These are phyloP conservation scores for Ustilago curta DNA, from an alignment of 1,284 basidiomycete species.

Conservation along the genomic window DNA sequence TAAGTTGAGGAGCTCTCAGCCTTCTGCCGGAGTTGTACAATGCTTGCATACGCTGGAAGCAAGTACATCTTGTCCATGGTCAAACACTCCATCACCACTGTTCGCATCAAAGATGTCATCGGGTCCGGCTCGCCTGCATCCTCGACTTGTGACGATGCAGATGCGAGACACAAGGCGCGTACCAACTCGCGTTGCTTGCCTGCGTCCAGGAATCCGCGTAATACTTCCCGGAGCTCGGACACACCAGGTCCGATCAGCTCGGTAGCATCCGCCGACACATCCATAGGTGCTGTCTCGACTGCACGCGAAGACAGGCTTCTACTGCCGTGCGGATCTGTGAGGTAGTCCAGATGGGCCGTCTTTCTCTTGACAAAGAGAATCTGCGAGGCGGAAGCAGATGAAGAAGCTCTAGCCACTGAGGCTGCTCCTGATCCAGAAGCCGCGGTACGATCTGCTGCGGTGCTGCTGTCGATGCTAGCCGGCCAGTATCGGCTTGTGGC, in stretches of 20 bases:
- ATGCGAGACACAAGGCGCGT: slow-evolving; percentile 38
- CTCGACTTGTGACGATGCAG: neutral
- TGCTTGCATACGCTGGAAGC: slow-evolving; percentile 23
- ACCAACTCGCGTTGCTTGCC: slow-evolving; percentile 69
- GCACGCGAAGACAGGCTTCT: slow-evolving; percentile 76
- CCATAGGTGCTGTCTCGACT: slow-evolving; percentile 24
- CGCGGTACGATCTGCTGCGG: slow-evolving; percentile 1
- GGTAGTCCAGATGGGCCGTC: slow-evolving; percentile 90
- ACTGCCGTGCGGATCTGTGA: slow-evolving; percentile 90
- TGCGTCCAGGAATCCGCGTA: slow-evolving; percentile 84
- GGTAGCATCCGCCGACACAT: slow-evolving; percentile 11
- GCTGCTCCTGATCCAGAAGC: slow-evolving; percentile 3
- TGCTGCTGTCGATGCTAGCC: slow-evolving; percentile 34
- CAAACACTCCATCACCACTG: slow-evolving; percentile 85
- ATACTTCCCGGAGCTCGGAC: slow-evolving; percentile 80
- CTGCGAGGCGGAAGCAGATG: slow-evolving; percentile 23
- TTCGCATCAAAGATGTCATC: slow-evolving; percentile 77
- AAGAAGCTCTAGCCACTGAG: neutral
- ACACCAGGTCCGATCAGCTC: slow-evolving; percentile 63
- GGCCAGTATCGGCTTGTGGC: slow-evolving; percentile 90
- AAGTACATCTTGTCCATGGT: slow-evolving; percentile 79
- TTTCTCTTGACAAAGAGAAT: slow-evolving; percentile 82
- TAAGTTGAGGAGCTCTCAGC: neutral
- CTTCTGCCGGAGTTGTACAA: slow-evolving; percentile 17
- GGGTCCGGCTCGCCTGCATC: neutral